Conservation (phyloP, 805 yeast species). For the Candida boleticola region DNA sequence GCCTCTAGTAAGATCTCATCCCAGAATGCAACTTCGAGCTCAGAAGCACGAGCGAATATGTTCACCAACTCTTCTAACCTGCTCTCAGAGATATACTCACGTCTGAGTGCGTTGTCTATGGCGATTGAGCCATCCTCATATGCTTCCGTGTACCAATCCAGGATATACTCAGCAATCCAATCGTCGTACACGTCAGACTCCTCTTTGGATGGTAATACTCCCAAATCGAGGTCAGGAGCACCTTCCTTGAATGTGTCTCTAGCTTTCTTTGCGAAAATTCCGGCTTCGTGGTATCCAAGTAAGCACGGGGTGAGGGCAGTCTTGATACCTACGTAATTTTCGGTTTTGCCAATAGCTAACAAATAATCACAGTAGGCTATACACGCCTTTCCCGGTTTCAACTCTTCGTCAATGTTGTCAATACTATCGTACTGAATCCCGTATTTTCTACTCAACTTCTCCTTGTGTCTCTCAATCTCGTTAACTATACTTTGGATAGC, state of each 20-base stretch:
- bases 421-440: slow-evolving; percentile 40
- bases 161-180: slow-evolving; percentile 65
- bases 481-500: slow-evolving; percentile 50
- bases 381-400: slow-evolving; percentile 56
- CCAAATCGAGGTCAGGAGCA: slow-evolving; percentile 16
- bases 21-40: slow-evolving; percentile 71
- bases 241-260: slow-evolving; percentile 8
- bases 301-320: slow-evolving; percentile 75
- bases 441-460: slow-evolving; percentile 40
- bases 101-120: slow-evolving; percentile 42
- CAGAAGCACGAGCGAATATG: slow-evolving; percentile 58
- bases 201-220: slow-evolving; percentile 16
- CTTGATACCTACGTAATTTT: slow-evolving; percentile 63
- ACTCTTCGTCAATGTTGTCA: slow-evolving; percentile 41
- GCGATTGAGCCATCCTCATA: slow-evolving; percentile 48
- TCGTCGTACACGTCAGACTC: slow-evolving; percentile 33
- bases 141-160: slow-evolving; percentile 57
- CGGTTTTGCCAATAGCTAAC: slow-evolving; percentile 47
- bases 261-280: slow-evolving; percentile 26
- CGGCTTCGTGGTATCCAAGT: slow-evolving; percentile 67
- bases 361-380: slow-evolving; percentile 61
- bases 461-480: slow-evolving; percentile 58
- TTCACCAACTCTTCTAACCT: slow-evolving; percentile 51
- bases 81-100: slow-evolving; percentile 34
- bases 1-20: slow-evolving; percentile 40